phyloP scores from a whole-genome alignment of 129 eudicot genomes.

The Helianthus tuberosus region DNA sequence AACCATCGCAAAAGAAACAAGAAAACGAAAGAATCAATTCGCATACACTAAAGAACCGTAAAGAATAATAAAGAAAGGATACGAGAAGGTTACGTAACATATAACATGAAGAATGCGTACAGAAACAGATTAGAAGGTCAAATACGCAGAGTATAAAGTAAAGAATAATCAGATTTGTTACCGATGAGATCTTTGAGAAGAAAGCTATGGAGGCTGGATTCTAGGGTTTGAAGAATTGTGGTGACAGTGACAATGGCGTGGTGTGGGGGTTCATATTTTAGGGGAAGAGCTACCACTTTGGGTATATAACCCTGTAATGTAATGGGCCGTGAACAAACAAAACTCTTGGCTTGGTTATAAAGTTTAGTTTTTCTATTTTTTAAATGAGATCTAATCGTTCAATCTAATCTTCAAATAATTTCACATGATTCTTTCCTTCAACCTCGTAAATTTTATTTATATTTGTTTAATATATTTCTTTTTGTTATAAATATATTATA shows the following conservation, averaged over 20 bases:
- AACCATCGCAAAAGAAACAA: conserved; percentile 24
- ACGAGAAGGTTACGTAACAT: conserved; percentile 21
- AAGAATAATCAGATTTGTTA: conserved; percentile 26
- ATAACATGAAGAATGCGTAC: conserved; percentile 34
- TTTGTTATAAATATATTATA: too few relatives aligned
- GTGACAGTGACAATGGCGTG: conserved; percentile 35
- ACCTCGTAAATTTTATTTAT: too few relatives aligned
- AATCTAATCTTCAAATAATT: too few relatives aligned
- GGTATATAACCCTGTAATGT: conserved; percentile 10
- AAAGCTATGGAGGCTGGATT: conserved; percentile 35
- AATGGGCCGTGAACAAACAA: conserved; percentile 26
- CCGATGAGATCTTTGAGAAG: conserved; percentile 41
- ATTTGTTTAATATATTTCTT: too few relatives aligned
- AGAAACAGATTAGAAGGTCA: conserved; percentile 39
- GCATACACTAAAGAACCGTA: background rate
- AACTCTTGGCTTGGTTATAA: background rate
- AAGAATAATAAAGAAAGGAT: conserved; percentile 8
- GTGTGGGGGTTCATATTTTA: background rate
- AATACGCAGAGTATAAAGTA: conserved; percentile 40
- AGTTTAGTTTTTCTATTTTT: too few relatives aligned
- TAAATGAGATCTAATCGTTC: too few relatives aligned
- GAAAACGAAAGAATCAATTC: conserved; percentile 15
- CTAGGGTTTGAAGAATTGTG: conserved; percentile 27
- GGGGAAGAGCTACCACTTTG: conserved; percentile 27
- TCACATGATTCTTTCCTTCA: too few relatives aligned